Base-by-base conservation (phyloP, 148 eudicot species). In the Rheum nobile region DNA sequence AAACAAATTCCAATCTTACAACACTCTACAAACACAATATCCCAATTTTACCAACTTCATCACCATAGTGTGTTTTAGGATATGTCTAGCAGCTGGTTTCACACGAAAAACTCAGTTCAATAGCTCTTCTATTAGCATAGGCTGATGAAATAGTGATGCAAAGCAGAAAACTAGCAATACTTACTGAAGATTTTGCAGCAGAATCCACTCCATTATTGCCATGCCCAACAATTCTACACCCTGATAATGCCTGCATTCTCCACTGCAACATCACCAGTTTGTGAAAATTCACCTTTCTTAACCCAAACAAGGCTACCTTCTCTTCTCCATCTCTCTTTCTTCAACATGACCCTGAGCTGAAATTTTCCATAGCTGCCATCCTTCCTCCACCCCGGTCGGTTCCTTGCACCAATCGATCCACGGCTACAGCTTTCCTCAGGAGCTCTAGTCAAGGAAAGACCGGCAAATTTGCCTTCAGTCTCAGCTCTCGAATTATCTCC, bases 381-480 rank as follows among this genome's bases (percentile, higher is more conserved):
- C 69, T 63, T 63, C 48, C 47, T 70, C 72, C 72, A 70, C 28
- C 72, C 72, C 7, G 11, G 28, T 13, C 29, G 28, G 72, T 70
- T 38, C 48, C 31, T 70, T 39, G 72, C 48, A 10, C 11, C 48
- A 38, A 39, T 39, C 1, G 47, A 38, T 70, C 72, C 37, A 24
- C 16, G 17, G 50, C 72, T 70, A 39, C 31, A 3, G 21, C 72
- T 70, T 42, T 70, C 31, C 46, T 13, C 72, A 39, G 46, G 16
- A 8, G 28, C 72, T 39, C 31, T 26, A 70, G 37, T 39, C 29
- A 39, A 5, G 2, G 28, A n/a, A 70, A 41, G 31, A 22, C 72
- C 29, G 11, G 72, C 48, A 16, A 70, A 13, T 38, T 70, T 70
- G 50, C 11, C 28, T 70, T 70, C 72, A 38, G n/a, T 39, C 17